Base-by-base conservation (phyloP, 2,329 filamentous ascomycete species). In the Claviceps africana region DNA sequence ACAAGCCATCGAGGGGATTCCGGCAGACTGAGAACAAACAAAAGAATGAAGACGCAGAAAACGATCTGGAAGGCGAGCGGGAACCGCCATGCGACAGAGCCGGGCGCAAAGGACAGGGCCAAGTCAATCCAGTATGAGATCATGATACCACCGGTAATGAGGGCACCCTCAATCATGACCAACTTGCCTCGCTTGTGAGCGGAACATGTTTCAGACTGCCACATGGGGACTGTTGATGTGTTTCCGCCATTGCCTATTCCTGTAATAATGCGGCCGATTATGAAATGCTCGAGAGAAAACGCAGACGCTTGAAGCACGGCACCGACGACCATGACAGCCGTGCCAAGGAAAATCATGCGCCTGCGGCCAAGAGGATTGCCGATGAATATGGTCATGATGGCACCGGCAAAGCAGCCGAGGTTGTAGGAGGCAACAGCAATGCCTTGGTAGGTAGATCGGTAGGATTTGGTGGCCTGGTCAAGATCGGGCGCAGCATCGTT, bases 381-480 rank as follows among this genome's bases (percentile, higher is more conserved):
- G 13, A 81, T 79, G 58, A 83, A 83, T 25, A 81, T 82, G 53
- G 78, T 79, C 60, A 81, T 79, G 61, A 83, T 78, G 21, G 79
- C 79, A 11, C 81, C 81, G 52, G 82, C 70, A 49, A 80, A 78
- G 64, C 79, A 82, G 13, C 79, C 79, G n/a, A 80, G 60, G 60
- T 79, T 78, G 62, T 80, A 80, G 4, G 72, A 73, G 8, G 76
- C 77, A 19, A 80, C 71, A 6, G 75, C 68, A 47, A 79, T 77
- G 35, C 73, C 74, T 57, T 79, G 75, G 53, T 75, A 72, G 5
- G 71, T 74, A 2, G 77, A 73, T 19, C 76, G 72, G 52, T 64
- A 59, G 35, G 69, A 67, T 48, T 64, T 64, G 51, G 70, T 61
- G 1, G 60, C 51, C 0, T 56, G 35, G 44, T 62, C 61, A 19